Base-by-base conservation (phyloP, 768 basidiomycete genomes). In the Postia placenta region DNA sequence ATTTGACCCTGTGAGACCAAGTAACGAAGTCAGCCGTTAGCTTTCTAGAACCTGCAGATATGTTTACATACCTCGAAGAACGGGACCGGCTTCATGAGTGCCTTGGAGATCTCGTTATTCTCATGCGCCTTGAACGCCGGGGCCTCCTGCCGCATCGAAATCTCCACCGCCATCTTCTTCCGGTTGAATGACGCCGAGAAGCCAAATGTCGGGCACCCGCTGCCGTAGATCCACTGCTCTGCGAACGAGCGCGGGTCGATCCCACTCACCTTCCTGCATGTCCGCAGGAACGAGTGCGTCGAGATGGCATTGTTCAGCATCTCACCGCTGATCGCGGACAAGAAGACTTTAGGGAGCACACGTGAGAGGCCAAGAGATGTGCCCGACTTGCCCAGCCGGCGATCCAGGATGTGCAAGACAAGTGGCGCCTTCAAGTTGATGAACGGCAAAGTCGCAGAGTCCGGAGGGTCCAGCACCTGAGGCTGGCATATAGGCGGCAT, bases 201-300 rank as follows among this genome's bases (percentile, higher is more conserved):
- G 0, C 79, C 80, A 63, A 99, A 93, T 2, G 84, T 78, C 0
- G 96, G 96, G 64, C 93, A 96, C 19, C 96, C 96, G 64, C 89
- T 92, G 11, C 94, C 94, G 60, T 93, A 96, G 53, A 99, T 92
- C 96, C 96, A 99, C 65, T 98, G 95, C 60, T 98, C 93, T n/a
- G 92, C 90, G 62, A 99, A 99, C 24, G 81, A 79, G 47, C 87
- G 77, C 20, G 87, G 78, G 61, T 98, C 95, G 15, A 91, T 86
- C 9, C 93, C 91, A 61, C 89, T 90, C 53, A 94, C 87, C 67
- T 94, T 98, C 57, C 94, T 75, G 61, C 94, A 98, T 38, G 81
- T 92, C 50, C 92, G 72, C 51, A 98, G 75, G 69, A 99, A 98
- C 19, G 83, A 79, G 54, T 91, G 85, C 0, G 96, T 98, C 0